Conservation (phyloP, 75 land plant species). For the Cryptomeria japonica region DNA sequence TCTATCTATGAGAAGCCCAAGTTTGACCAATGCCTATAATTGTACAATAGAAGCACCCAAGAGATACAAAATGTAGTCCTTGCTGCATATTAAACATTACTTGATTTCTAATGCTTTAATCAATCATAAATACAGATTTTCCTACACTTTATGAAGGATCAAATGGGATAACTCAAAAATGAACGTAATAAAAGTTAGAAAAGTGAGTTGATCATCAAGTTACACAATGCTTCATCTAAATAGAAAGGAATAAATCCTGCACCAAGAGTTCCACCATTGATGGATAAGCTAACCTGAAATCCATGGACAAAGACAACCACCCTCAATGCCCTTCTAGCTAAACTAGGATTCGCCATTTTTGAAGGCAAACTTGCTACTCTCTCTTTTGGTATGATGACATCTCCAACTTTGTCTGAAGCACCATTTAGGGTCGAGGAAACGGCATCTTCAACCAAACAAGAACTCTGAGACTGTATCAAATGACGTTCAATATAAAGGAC, state of each 20-base stretch:
- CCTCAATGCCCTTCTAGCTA: constrained; percentile 32
- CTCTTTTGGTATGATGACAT: background rate
- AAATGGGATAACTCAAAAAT: background rate
- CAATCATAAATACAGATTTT: background rate
- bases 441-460: constrained; percentile 4
- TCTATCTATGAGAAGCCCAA: too few relatives aligned
- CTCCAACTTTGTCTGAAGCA: background rate
- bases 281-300: constrained; percentile 56
- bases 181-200: background rate
- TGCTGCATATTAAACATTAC: background rate
- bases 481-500: constrained; percentile 67
- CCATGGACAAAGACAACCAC: constrained; percentile 90
- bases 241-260: background rate
- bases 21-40: background rate
- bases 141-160: background rate
- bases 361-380: background rate
- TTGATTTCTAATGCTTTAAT: background rate
- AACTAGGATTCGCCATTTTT: constrained; percentile 17
- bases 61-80: background rate
- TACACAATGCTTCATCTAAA: background rate
- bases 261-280: background rate
- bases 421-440: background rate
- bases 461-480: constrained; percentile 26
- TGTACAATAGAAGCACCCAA: background rate
- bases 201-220: background rate